Evolutionary conservation across 2,329 filamentous ascomycete genomes (phyloP), one percentile per base, ranked within the genome.

Genomic region (Ilyonectria robusta): DNA sequence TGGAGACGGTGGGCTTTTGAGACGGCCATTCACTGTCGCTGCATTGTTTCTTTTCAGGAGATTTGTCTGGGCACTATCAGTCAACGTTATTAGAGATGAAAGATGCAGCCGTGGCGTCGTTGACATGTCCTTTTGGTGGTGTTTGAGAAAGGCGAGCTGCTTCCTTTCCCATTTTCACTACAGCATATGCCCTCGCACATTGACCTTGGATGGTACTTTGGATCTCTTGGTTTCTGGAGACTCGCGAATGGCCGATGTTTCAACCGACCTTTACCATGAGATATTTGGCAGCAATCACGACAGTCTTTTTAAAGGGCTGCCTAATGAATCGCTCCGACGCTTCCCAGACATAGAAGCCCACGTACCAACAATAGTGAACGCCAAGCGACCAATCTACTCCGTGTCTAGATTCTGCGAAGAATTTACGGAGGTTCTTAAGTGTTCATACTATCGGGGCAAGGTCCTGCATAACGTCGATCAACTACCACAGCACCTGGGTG

Each of bases 131-230:
- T 9, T 50, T 21, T 64, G 61, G 61, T 44, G 31, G 44, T 51
- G 9, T 47, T 31, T 51, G 3, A 44, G 54, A 37, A 51, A 51
- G 35, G 13, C 35, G 1, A 54, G 58, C 61, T 50, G 33, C 11
- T 58, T 64, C 26, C 10, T 64, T 15, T 57, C 54, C 9, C 19
- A 59, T 19, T 64, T 64, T 15, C 61, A 64, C 17, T 64, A 64
- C 46, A 53, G 21, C 35, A 44, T 53, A 26, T 64, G 54, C 7
- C 61, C 61, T 46, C 15, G 31, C 17, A 31, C 26, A 4, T 21
- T 64, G 9, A 64, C 61, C 3, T 44, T 64, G 8, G 46, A 59
- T 21, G 61, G 61, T 10, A 46, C 61, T 21, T 23, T 64, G 61
- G 29, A 58, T 23, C 23, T 53, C 21, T 44, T 64, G 23, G 44